Base-by-base conservation (phyloP, 768 basidiomycete genomes). In the Auricularia sp. region DNA sequence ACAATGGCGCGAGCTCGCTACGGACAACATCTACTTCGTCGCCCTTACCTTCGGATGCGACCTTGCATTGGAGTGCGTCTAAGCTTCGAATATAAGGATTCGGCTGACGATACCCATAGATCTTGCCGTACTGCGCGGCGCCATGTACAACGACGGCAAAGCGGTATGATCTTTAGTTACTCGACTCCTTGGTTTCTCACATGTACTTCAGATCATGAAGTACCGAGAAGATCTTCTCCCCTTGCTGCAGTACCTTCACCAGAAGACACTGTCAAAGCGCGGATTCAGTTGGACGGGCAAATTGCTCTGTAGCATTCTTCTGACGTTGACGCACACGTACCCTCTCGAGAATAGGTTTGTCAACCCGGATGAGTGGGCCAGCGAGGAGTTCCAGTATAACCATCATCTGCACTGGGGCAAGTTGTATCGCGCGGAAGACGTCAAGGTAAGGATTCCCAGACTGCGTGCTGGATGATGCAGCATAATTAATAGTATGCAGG, bases 331-430 rank as follows among this genome's bases (percentile, higher is more conserved):
- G 1, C 86, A 92, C 65, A 88, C 88, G 1, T 94, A 92, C 75
- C 86, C 90, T 3, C 73, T 84, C 63, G 92, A 96, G 70, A 88
- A 89, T 72, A 85, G 83, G 67, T 92, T 92, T 68, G 85, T 90
- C 44, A 93, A 94, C 68, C 81, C 84, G 0, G 83, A 86, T 4
- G 88, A 90, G 68, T 90, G 90, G 88, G 72, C 80, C 0, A 87
- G 85, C 68, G 78, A 85, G 71, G 90, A 89, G 24, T 90, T 92
- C 75, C 79, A 81, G 59, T 73, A 75, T 63, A 85, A 84, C 64
- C 89, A 92, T 70, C 85, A 90, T 73, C 79, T 78, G 21, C 80
- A 84, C 69, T 94, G 92, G 92, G 93, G 92, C 7, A 89, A 90
- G 70, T 72, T 88, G 13, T 93, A 90, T 74, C 77, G 78, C 24